Evolutionary conservation across 1,284 basidiomycete species (phyloP).

Genomic region (Ceratobasidium sp.): DNA sequence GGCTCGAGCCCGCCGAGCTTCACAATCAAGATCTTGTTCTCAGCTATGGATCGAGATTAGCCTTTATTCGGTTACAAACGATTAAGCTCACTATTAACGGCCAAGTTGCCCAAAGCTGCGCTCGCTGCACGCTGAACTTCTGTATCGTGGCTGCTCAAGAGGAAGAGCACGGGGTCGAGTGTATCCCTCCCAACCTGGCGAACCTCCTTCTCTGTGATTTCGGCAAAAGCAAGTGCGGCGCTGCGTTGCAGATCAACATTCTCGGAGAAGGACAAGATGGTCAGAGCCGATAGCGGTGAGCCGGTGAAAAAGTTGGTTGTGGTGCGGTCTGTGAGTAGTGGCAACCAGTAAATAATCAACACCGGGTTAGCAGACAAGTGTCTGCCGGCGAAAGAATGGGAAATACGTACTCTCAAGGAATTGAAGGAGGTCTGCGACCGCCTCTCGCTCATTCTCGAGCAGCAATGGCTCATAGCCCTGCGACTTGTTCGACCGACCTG

Average conservation of each 20-base stretch:
- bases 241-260: conserved; percentile 99
- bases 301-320: conserved; percentile 97
- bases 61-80: background rate
- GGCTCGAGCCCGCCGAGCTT: conserved; percentile 98
- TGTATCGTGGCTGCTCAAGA: conserved; percentile 96
- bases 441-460: conserved; percentile 97
- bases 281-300: conserved; percentile 89
- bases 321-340: conserved; percentile 72
- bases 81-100: conserved; percentile 85
- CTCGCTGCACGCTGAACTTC: conserved; percentile 98
- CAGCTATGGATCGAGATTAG: conserved; percentile 62
- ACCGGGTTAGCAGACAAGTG: conserved; percentile 8
- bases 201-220: conserved; percentile 99
- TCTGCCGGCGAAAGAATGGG: background rate
- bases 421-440: conserved; percentile 96
- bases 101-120: conserved; percentile 97
- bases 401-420: conserved; percentile 89
- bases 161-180: conserved; percentile 96
- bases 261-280: conserved; percentile 97
- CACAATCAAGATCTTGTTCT: conserved; percentile 99
- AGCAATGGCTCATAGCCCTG: conserved; percentile 93
- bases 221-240: conserved; percentile 97
- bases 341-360: conserved; percentile 22
- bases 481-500: conserved; percentile 51
- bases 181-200: conserved; percentile 96